Conservation (phyloP, 495 filamentous ascomycete genomes). For the Penicillium argentinense region DNA sequence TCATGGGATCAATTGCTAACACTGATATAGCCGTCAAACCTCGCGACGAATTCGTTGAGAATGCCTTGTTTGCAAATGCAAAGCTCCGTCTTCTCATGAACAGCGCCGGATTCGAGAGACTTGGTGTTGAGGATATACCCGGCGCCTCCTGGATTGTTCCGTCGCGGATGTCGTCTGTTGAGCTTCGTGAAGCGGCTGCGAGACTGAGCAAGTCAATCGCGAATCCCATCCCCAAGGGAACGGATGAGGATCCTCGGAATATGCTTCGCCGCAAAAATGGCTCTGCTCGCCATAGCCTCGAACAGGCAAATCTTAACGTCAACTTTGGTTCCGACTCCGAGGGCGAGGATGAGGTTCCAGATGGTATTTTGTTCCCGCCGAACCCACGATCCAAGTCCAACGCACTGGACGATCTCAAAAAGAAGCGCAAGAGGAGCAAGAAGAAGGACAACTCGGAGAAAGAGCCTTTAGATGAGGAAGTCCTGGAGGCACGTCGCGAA, state of each 20-base stretch:
- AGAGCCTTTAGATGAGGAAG: conserved; percentile 50
- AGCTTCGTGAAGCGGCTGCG: conserved; percentile 60
- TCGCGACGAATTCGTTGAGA: conserved; percentile 64
- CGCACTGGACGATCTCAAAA: conserved; percentile 50
- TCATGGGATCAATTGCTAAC: conserved; percentile 14
- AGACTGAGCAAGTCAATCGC: conserved; percentile 71
- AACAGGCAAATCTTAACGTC: conserved; percentile 34
- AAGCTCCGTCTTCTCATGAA: conserved; percentile 85
- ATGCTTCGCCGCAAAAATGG: conserved; percentile 69
- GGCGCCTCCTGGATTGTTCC: conserved; percentile 82
- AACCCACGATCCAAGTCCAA: conserved; percentile 45
- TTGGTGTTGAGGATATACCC: conserved; percentile 67
- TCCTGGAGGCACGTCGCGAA: conserved; percentile 50
- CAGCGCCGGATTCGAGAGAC: conserved; percentile 67
- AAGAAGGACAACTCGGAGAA: conserved; percentile 30
- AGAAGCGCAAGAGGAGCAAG: conserved; percentile 50
- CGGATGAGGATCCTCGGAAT: conserved; percentile 65
- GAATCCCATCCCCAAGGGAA: conserved; percentile 70
- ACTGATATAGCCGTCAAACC: conserved; percentile 57
- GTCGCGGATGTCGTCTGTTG: conserved; percentile 56
- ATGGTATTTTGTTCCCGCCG: conserved; percentile 71
- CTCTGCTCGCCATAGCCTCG: conserved; percentile 39
- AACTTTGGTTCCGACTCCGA: conserved; percentile 64
- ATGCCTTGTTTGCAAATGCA: conserved; percentile 84
- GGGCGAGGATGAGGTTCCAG: conserved; percentile 53